phyloP scores from a whole-genome alignment of 768 basidiomycete species.

The Boletus edulis region DNA sequence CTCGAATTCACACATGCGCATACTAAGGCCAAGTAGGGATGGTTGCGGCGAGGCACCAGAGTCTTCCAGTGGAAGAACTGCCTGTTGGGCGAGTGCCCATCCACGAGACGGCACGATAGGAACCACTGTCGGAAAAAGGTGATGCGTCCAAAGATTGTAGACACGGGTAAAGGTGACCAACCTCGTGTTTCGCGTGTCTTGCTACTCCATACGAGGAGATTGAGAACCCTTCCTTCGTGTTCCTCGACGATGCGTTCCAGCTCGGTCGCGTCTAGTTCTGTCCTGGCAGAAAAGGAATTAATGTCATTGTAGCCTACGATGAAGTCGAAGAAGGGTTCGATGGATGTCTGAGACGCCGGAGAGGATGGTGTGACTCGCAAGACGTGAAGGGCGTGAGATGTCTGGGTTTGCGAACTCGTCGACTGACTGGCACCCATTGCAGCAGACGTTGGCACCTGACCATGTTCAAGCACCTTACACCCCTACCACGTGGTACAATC shows the following conservation, averaged over 20 bases:
- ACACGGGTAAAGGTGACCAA: slow-evolving; percentile 28
- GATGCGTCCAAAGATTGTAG: not conserved
- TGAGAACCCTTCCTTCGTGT: slow-evolving; percentile 69
- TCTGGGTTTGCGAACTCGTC: slow-evolving; percentile 37
- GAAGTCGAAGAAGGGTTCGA: slow-evolving; percentile 95
- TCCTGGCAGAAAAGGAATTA: slow-evolving; percentile 45
- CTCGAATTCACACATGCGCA: slow-evolving; percentile 91
- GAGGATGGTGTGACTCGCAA: slow-evolving; percentile 86
- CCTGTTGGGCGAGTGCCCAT: slow-evolving; percentile 62
- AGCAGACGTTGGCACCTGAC: not conserved
- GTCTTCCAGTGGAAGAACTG: slow-evolving; percentile 36
- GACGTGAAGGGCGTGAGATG: slow-evolving; percentile 71
- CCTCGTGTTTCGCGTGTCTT: slow-evolving; percentile 73
- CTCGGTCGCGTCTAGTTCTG: slow-evolving; percentile 62
- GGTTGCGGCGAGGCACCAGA: slow-evolving; percentile 57
- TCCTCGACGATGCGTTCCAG: slow-evolving; percentile 81
- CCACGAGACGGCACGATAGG: slow-evolving; percentile 78
- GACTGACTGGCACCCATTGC: slow-evolving; percentile 78
- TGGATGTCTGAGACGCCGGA: slow-evolving; percentile 83
- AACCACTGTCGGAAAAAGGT: slow-evolving; percentile 54
- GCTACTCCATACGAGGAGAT: slow-evolving; percentile 80
- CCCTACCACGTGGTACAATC: not conserved
- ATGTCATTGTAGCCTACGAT: slow-evolving; percentile 84
- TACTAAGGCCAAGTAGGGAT: slow-evolving; percentile 89
- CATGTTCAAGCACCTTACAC: not conserved